Evolutionary conservation across 208 protist species (phyloP).

Genomic region (Wallacemonas sp.): DNA sequence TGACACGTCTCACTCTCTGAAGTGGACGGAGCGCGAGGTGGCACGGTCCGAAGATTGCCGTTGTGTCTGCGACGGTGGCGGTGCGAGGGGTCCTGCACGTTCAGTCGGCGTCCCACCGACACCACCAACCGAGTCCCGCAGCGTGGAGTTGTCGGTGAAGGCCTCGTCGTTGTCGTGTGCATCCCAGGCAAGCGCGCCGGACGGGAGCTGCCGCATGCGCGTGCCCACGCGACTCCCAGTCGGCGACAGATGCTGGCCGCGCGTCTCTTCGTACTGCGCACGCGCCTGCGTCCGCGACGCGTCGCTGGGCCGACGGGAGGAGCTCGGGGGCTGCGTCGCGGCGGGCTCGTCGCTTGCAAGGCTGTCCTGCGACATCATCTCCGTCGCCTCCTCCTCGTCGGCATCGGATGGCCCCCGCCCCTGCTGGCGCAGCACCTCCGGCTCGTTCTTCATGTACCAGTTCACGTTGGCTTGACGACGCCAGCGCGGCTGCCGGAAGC

Average conservation of each 20-base stretch:
- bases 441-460: conserved; percentile 23
- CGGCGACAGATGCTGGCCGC: conserved; percentile 1
- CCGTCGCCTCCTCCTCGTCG: conserved; percentile 4
- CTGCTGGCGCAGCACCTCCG: not conserved
- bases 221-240: conserved; percentile 10
- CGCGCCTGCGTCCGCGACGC: not conserved
- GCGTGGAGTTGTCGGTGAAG: conserved; percentile 4
- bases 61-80: not conserved
- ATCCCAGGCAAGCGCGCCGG: conserved; percentile 9
- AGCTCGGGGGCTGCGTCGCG: not conserved
- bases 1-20: not conserved
- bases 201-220: conserved; percentile 11
- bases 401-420: not conserved
- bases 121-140: conserved; percentile 10
- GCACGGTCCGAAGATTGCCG: not conserved
- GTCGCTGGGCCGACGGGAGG: not conserved
- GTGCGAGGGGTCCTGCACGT: too few species aligned
- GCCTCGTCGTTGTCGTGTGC: conserved; percentile 8
- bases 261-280: not conserved
- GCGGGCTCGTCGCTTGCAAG: conserved; percentile 9
- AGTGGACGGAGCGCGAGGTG: conserved; percentile 9
- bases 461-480: conserved; percentile 35
- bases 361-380: not conserved
- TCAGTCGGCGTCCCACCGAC: too few species aligned
- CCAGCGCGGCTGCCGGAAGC: conserved; percentile 54